Conservation (phyloP, 106 monocot species). For the Dioscorea dumetorum region DNA sequence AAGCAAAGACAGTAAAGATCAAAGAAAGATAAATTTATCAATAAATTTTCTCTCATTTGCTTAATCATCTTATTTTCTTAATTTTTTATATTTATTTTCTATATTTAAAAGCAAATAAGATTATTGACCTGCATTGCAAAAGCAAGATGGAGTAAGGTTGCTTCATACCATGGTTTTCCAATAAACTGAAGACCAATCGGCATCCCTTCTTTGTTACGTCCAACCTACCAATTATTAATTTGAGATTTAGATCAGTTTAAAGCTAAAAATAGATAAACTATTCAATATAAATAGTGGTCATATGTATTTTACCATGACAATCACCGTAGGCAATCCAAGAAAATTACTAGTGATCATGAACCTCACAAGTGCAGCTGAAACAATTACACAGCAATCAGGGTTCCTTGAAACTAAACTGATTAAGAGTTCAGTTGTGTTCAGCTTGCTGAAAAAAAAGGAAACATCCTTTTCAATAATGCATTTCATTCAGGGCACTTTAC, state of each 20-base stretch:
- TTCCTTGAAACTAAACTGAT: not conserved
- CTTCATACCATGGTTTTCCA: slow-evolving; percentile 91
- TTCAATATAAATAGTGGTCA: not conserved
- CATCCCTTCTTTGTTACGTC: slow-evolving; percentile 62
- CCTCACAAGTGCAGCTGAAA: slow-evolving; percentile 82
- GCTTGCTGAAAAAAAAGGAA: not conserved
- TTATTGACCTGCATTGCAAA: slow-evolving; percentile 66
- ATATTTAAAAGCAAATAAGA: not conserved
- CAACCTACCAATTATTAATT: slow-evolving; percentile 32
- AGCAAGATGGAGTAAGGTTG: slow-evolving; percentile 82
- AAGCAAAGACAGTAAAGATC: too few relatives aligned
- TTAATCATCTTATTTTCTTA: not conserved
- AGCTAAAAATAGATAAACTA: not conserved
- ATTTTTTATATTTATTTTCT: not conserved
- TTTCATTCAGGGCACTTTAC: not conserved
- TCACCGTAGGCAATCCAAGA: slow-evolving; percentile 84
- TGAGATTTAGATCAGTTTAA: not conserved
- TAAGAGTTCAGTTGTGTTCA: not conserved
- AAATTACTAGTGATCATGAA: slow-evolving; percentile 89
- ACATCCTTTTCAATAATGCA: not conserved
- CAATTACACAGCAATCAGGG: not conserved
- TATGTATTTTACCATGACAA: slow-evolving; percentile 40
- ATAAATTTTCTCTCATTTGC: too few relatives aligned
- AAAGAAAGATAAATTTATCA: not conserved
- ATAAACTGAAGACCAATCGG: slow-evolving; percentile 94